Evolutionary conservation across 169 alveolate species (phyloP).

Genomic region (Plasmodium gonderi): DNA sequence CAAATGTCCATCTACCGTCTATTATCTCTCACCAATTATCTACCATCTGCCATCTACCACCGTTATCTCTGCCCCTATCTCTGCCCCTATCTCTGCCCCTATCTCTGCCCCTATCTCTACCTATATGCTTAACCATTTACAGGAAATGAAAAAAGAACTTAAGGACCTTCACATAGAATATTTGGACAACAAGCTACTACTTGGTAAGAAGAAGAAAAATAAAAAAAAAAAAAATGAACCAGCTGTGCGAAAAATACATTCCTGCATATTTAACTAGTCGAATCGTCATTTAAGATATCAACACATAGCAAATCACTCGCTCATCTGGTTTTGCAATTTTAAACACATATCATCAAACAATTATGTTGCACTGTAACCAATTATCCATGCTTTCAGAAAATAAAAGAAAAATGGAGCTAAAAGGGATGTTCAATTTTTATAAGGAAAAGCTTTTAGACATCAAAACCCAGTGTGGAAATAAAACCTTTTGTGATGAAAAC

Average conservation of each 20-base stretch:
- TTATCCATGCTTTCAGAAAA: slow-evolving; percentile 7
- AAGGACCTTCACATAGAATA: slow-evolving; percentile 41
- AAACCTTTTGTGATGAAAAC: slow-evolving; percentile 67
- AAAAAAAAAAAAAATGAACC: neutral
- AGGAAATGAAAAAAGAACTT: slow-evolving; percentile 63
- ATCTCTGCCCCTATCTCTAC: neutral
- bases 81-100: no score
- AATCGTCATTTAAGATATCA: neutral
- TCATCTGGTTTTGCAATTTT: no score
- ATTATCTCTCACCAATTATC: no score
- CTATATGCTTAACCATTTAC: neutral
- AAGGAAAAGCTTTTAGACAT: slow-evolving; percentile 44
- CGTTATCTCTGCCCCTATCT: no score
- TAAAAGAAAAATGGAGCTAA: slow-evolving; percentile 54
- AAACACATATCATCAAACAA: no score
- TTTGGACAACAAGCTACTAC: slow-evolving; percentile 34
- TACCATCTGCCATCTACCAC: no score
- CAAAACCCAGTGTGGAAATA: slow-evolving; percentile 51
- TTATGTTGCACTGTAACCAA: no score
- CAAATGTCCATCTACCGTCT: no score
- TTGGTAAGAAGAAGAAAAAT: slow-evolving; percentile 3
- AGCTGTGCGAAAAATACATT: no score
- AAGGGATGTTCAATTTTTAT: slow-evolving; percentile 36
- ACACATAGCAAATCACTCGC: neutral
- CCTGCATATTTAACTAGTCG: no score